Base-by-base conservation (phyloP, 1,284 basidiomycete species). In the Stereum hirsutum region DNA sequence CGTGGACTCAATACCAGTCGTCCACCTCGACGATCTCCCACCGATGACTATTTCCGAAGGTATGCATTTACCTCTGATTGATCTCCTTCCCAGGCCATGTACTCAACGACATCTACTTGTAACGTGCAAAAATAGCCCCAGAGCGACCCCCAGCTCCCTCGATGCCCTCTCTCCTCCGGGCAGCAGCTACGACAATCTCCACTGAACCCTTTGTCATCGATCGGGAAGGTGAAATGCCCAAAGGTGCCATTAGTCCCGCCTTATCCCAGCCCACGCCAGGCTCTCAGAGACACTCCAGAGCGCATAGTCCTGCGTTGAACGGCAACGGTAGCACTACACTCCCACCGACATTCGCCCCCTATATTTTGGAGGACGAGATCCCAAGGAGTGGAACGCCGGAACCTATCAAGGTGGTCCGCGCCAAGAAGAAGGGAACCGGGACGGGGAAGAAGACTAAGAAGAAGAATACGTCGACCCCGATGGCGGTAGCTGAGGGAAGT, bases 191-290 rank as follows among this genome's bases (percentile, higher is more conserved):
- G 14, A 11, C 19, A 28, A 35, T 42, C 19, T 41, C 55, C 15
- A 46, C 52, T 35, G 59, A 57, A 42, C 47, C 56, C 12, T 86
- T 77, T 47, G 64, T 75, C 19, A 75, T 94, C 49, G 89, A 93
- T 51, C 75, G 75, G 52, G 74, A 79, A 0, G 91, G 91, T 2
- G 90, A 92, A 61, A 88, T 93, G 83, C 92, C 90, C 2, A 73
- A 75, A 33, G 74, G 77, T 25, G 70, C 68, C 46, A 36, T 47
- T 51, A 41, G 48, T 42, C 37, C 48, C n/a, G 4, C 23, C 25
- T n/a, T n/a, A n/a, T 27, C 37, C 42, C 27, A 50, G 6, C 46
- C 58, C 20, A 47, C 47, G 26, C 45, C 51, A 25, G 45, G 50
- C 48, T 43, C 30, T 53, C 50, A 30, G 41, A 53, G 24, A 40